Percentiles rank a stretch among this genome's conserved stretches.
phyloP scores from a whole-genome alignment of 768 basidiomycete genomes.

The Dioszegia hungarica region DNA sequence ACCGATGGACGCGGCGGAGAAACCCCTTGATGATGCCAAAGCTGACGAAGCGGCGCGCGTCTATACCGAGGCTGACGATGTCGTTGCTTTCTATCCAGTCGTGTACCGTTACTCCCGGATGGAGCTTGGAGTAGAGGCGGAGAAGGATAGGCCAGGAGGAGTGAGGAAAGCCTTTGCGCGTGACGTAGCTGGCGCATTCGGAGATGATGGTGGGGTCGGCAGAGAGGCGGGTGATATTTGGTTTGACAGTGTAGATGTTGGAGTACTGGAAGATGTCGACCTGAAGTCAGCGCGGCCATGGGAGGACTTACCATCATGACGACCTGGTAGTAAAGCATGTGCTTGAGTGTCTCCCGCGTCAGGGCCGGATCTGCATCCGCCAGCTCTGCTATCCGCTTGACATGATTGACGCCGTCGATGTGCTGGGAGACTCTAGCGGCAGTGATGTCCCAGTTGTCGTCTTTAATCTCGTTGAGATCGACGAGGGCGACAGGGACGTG shows the following conservation, averaged over 20 bases:
- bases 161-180: conserved; percentile 63
- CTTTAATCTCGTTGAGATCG: conserved; percentile 69
- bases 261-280: conserved; percentile 97
- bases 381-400: conserved; percentile 81
- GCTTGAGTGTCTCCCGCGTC: conserved; percentile 79
- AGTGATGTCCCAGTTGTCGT: conserved; percentile 94
- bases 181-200: conserved; percentile 91
- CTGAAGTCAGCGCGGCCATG: conserved; percentile 5
- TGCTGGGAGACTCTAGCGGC: conserved; percentile 72
- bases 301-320: conserved; percentile 63
- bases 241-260: conserved; percentile 90
- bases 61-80: conserved; percentile 69
- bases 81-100: conserved; percentile 81
- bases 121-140: conserved; percentile 77
- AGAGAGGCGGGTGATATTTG: conserved; percentile 80
- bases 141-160: conserved; percentile 85
- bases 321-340: conserved; percentile 95
- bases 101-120: conserved; percentile 72
- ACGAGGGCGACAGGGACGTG: conserved; percentile 88
- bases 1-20: conserved; percentile 86
- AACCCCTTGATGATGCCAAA: conserved; percentile 99
- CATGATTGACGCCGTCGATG: conserved; percentile 88
- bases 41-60: conserved; percentile 87
- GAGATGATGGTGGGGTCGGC: conserved; percentile 75
- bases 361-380: conserved; percentile 81